Evolutionary conservation across 352 stramenopile species (phyloP), one percentile per base, ranked within the genome.

Genomic region (Pythium utonaiense): DNA sequence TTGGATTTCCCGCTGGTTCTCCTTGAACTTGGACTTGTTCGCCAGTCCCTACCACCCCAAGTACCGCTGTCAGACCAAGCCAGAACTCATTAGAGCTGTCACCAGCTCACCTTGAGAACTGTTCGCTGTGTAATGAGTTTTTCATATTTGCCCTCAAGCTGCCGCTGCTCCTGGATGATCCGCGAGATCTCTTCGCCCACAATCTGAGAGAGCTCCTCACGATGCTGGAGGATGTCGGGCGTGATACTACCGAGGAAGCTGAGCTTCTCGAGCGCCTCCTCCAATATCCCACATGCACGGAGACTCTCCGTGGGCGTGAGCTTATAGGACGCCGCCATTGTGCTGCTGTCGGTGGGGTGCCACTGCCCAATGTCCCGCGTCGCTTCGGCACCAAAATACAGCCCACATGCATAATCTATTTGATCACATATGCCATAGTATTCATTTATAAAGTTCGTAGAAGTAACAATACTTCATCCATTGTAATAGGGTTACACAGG

Each of bases 1-100:
- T 63, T 97, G 81, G 56, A 98, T 97, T 65, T 97, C 88, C 9
- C 72, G 78, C 70, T 97, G 88, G 69, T 97, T 96, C 49, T 97
- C 82, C 47, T 96, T 97, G 64, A 96, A 97, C 71, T 93, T 95
- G 64, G 82, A 92, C 62, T 97, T 97, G 73, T 97, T 97, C 12
- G 84, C 77, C 3, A 97, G 70, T 17, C 92, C 89, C 73, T 82
- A 40, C 14, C 13, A 56, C n/a, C 17, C 21, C 17, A 53, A 14
- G 3, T 22, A 36, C 24, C 42, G 22, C 22, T 21, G 16, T 24
- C 28, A 33, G 5, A 24, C 38, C n/a, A 38, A 19, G 38, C 19
- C 51, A 16, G 2, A 47, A 9, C 3, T 17, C 19, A 47, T 9
- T 21, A 27, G 1, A 10, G 19, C 8, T 4, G 16, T 6, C 16